These are phyloP conservation scores for Juncus effusus DNA, from an alignment of 176 grass and related monocot species.

Conservation along the genomic window DNA sequence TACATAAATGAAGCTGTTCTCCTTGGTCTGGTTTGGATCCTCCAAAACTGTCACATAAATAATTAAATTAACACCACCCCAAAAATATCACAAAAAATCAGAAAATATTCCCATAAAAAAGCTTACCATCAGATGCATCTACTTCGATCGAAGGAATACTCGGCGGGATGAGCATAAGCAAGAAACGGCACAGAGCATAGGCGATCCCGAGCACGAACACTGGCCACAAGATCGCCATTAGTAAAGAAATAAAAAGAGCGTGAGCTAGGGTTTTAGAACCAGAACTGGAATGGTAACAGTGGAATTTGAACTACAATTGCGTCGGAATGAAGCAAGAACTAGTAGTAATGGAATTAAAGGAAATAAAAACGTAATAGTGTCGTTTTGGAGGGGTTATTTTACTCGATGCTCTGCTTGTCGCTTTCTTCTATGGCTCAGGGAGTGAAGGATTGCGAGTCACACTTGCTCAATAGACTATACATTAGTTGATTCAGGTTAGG, in stretches of 20 bases:
- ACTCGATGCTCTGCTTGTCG: too few relatives aligned
- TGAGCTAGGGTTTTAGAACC: constrained; percentile 28
- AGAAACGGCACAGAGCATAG: constrained; percentile 72
- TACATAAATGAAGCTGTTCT: constrained; percentile 88
- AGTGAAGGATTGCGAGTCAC: too few relatives aligned
- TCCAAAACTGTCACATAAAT: constrained; percentile 57
- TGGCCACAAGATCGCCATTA: constrained; percentile 96
- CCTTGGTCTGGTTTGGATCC: constrained; percentile 62
- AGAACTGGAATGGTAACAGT: constrained; percentile 4
- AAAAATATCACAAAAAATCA: background rate
- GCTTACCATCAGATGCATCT: constrained; percentile 71
- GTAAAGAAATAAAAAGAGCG: background rate
- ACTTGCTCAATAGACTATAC: too few relatives aligned
- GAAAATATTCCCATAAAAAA: background rate
- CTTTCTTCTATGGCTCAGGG: too few relatives aligned
- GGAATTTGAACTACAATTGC: background rate
- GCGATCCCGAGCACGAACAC: constrained; percentile 73
- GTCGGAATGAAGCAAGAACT: background rate
- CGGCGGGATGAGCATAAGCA: constrained; percentile 88
- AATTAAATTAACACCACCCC: constrained; percentile 27
- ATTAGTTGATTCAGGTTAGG: too few relatives aligned
- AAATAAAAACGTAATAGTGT: background rate
- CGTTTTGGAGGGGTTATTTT: background rate
- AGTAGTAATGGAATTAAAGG: background rate
- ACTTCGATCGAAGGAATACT: constrained; percentile 95